These are phyloP conservation scores for Rhizophagus prolifer DNA, from an alignment of 192 early-diverging fungal species.

Conservation along the genomic window DNA sequence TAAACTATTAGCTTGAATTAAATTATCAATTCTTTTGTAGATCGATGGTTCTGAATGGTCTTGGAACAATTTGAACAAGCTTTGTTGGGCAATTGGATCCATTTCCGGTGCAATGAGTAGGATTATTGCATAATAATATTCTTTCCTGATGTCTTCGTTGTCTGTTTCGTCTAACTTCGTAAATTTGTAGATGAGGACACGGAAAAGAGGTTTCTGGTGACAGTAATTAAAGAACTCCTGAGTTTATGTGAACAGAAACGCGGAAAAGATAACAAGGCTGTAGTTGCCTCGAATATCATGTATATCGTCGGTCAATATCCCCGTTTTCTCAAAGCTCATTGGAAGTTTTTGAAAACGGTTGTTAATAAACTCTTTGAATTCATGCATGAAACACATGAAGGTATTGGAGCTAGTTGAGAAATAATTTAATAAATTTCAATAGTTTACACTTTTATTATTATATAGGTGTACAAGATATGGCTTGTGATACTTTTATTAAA, in stretches of 20 bases:
- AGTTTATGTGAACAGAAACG: conserved; percentile 94
- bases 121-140: neutral
- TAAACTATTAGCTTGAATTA: neutral
- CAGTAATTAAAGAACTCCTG: conserved; percentile 97
- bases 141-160: neutral
- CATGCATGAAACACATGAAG: conserved; percentile 98
- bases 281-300: conserved; percentile 99
- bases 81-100: conserved; percentile 99
- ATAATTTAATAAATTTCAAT: neutral
- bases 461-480: conserved; percentile 98
- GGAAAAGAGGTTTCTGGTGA: conserved; percentile 97
- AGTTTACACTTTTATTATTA: neutral
- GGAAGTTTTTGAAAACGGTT: conserved; percentile 99
- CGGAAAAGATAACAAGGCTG: conserved; percentile 99
- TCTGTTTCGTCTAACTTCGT: neutral
- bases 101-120: conserved; percentile 92
- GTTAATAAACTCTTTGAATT: conserved; percentile 99
- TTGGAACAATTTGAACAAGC: conserved; percentile 96
- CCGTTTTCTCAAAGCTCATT: conserved; percentile 99
- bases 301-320: conserved; percentile 99
- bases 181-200: conserved; percentile 72
- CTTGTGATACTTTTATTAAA: conserved; percentile 99
- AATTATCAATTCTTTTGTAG: conserved; percentile 36
- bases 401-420: neutral
- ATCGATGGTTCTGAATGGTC: conserved; percentile 98